Conservation (phyloP, 139 green algal species). For the Chlamydomonas sp. region DNA sequence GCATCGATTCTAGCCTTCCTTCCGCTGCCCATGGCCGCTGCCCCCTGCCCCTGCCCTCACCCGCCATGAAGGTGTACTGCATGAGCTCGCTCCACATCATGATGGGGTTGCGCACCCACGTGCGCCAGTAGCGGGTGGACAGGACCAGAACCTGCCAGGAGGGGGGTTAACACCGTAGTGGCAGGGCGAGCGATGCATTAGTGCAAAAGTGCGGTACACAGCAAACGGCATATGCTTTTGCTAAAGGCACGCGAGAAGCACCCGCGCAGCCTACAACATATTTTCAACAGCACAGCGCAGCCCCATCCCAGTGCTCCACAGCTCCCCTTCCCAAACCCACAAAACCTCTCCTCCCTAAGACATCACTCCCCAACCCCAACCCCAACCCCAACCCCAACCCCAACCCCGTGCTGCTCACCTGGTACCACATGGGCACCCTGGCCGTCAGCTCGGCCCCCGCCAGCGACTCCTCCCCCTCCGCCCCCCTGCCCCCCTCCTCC, state of each 20-base stretch:
- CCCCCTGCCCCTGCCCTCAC: too few relatives aligned
- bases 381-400: too few relatives aligned
- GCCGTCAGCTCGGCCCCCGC: not conserved
- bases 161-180: not conserved
- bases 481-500: not conserved
- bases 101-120: conserved; percentile 48
- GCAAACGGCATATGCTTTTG: too few relatives aligned
- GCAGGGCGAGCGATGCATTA: too few relatives aligned
- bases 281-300: not conserved
- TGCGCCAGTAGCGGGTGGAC: conserved; percentile 7
- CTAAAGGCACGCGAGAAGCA: too few relatives aligned
- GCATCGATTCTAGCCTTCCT: too few relatives aligned
- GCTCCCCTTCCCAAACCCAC: too few relatives aligned
- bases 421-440: not conserved
- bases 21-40: too few relatives aligned
- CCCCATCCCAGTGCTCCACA: too few relatives aligned
- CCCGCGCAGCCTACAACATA: not conserved
- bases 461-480: not conserved
- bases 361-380: too few relatives aligned
- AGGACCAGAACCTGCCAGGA: conserved; percentile 34
- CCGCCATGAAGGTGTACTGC: conserved; percentile 46
- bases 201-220: too few relatives aligned
- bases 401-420: not conserved
- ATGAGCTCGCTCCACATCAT: conserved; percentile 47
- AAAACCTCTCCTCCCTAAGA: too few relatives aligned